Base-by-base conservation (phyloP, 768 basidiomycete genomes). In the Auricularia cornea region DNA sequence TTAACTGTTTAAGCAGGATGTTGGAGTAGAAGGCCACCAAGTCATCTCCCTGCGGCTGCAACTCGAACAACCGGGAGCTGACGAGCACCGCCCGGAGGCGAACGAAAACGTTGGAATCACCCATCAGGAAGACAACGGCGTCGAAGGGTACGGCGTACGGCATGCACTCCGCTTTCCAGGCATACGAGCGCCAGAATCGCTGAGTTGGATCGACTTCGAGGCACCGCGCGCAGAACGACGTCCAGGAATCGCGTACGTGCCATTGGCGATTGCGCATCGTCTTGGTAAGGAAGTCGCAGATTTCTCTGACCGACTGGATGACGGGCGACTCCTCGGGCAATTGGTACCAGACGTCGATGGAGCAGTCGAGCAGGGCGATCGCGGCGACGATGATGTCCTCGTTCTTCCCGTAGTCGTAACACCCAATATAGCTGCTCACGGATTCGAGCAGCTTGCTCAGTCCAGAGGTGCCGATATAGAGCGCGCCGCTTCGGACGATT, bases 331-430 rank as follows among this genome's bases (percentile, higher is more conserved):
- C 44, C 44, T 10, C 44, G 44, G 44, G 18, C 18, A 48, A 18
- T 14, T 48, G 35, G 14, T 76, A 64, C 89, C 87, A 97, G 2
- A 85, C 68, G 62, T 81, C 75, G 62, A 85, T 69, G 0, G 92
- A 89, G 6, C 84, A 82, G 52, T 82, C 80, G 26, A 97, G 73
- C 56, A 92, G 79, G 23, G 81, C 78, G n/a, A 90, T 73, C 4
- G 79, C 76, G 52, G 89, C 69, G 16, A 82, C 70, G 14, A 85
- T 82, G 33, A 86, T 73, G 3, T 72, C 75, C 60, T 84, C 83
- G 64, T 48, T 23, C 80, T 84, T 60, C 80, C 74, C 2, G 81
- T 76, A 69, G 83, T 84, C 8, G 77, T 35, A 73, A 72, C 93
- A 89, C 40, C 75, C 68, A 26, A 63, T 89, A 77, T 54, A 90